Conservation (phyloP, 306 rosid species). For the Cicer chorassanicum region DNA sequence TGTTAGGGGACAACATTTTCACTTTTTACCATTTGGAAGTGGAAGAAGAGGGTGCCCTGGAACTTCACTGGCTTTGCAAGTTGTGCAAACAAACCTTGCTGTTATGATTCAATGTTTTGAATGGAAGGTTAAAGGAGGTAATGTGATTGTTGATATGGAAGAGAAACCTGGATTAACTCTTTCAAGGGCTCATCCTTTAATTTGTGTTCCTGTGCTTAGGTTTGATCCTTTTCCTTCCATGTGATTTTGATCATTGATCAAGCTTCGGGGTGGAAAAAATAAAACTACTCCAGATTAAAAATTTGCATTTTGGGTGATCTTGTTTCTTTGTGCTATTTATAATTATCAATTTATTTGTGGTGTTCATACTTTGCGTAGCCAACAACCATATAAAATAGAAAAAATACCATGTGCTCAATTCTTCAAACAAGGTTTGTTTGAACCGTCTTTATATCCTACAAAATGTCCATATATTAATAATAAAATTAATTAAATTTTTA, state of each 20-base stretch:
- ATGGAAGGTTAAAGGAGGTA: slow-evolving; percentile 57
- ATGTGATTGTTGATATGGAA: slow-evolving; percentile 58
- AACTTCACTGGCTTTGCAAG: slow-evolving; percentile 70
- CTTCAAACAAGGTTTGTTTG: too few species aligned
- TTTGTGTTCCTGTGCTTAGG: slow-evolving; percentile 59
- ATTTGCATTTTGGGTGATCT: background rate
- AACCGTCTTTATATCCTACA: too few species aligned
- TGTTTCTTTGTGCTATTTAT: background rate
- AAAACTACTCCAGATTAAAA: background rate
- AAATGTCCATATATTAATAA: too few species aligned
- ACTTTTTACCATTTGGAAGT: slow-evolving; percentile 79
- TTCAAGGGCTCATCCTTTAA: slow-evolving; percentile 63
- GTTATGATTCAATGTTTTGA: slow-evolving; percentile 85
- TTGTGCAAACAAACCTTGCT: slow-evolving; percentile 64
- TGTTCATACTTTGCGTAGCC: background rate
- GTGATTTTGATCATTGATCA: slow-evolving; percentile 32
- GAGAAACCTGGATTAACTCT: slow-evolving; percentile 72
- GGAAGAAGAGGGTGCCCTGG: slow-evolving; percentile 93
- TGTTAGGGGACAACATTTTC: slow-evolving; percentile 78
- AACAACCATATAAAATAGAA: too few species aligned
- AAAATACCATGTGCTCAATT: too few species aligned
- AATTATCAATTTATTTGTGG: background rate
- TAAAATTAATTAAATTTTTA: too few species aligned
- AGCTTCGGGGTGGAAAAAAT: background rate
- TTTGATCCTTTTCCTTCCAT: slow-evolving; percentile 54